Percentiles rank a stretch among this genome's conserved stretches.
These are phyloP conservation scores for Bipolaris gigantea DNA, from an alignment of 2,329 filamentous ascomycete species.

Conservation along the genomic window DNA sequence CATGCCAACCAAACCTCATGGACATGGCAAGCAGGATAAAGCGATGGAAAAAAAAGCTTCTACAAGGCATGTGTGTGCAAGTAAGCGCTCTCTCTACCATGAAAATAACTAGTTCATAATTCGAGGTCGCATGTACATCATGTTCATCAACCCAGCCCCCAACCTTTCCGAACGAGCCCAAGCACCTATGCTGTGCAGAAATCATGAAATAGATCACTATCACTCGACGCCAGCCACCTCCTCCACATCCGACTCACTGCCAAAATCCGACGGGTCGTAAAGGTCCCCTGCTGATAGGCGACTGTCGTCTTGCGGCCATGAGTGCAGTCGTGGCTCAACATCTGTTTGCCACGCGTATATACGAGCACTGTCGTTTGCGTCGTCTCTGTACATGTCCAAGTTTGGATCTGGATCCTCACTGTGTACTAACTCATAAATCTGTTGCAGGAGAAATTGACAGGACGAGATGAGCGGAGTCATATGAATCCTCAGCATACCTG, in stretches of 20 bases:
- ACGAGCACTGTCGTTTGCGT: slow-evolving; percentile 27
- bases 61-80: neutral
- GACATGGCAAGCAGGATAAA: neutral
- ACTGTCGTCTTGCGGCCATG: slow-evolving; percentile 34
- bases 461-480: slow-evolving; percentile 31
- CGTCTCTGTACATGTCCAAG: slow-evolving; percentile 23
- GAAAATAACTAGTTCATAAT: no score
- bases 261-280: slow-evolving; percentile 44
- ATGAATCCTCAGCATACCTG: slow-evolving; percentile 25
- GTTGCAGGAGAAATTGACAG: slow-evolving; percentile 22
- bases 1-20: neutral
- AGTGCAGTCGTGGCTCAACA: slow-evolving; percentile 26
- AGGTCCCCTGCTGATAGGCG: slow-evolving; percentile 35
- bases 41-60: neutral
- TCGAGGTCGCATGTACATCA: neutral
- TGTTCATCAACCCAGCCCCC: neutral
- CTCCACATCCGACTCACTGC: slow-evolving; percentile 42
- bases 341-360: slow-evolving; percentile 27
- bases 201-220: slow-evolving; percentile 15
- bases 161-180: slow-evolving; percentile 6
- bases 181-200: slow-evolving; percentile 27
- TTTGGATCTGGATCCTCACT: slow-evolving; percentile 29
- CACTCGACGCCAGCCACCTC: slow-evolving; percentile 27
- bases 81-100: no score
- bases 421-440: slow-evolving; percentile 23